Conservation (phyloP, 148 eudicot species). For the Fagopyrum esculentum region DNA sequence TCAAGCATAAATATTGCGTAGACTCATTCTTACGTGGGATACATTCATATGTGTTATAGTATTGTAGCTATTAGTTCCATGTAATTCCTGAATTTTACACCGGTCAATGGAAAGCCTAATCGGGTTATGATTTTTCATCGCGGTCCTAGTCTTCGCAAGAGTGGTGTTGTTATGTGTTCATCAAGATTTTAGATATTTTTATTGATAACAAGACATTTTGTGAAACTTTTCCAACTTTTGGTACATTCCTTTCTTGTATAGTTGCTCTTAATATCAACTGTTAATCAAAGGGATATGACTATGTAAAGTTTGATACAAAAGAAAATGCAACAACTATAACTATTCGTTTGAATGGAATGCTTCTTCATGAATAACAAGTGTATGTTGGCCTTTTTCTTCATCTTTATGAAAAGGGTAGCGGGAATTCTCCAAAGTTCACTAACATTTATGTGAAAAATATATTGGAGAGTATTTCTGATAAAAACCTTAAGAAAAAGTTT, state of each 20-base stretch:
- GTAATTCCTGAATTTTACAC: conserved; percentile 45
- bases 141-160: conserved; percentile 55
- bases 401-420: conserved; percentile 28
- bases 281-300: conserved; percentile 56
- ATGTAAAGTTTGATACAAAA: conserved; percentile 49
- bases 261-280: conserved; percentile 35
- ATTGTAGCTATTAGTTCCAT: conserved; percentile 32
- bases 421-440: conserved; percentile 36
- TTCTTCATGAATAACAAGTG: conserved; percentile 48
- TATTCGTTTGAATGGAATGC: conserved; percentile 45
- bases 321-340: conserved; percentile 51
- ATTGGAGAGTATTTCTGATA: conserved; percentile 32
- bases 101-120: conserved; percentile 43
- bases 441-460: conserved; percentile 61
- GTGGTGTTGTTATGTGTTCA: conserved; percentile 49
- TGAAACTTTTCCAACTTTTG: conserved; percentile 52
- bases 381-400: conserved; percentile 50
- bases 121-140: conserved; percentile 64
- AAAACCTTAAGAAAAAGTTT: conserved; percentile 34
- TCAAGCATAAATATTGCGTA: too few species aligned
- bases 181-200: conserved; percentile 47
- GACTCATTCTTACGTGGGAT: too few species aligned
- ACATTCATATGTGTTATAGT: too few species aligned
- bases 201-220: conserved; percentile 46
- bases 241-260: conserved; percentile 55